phyloP scores from a whole-genome alignment of 495 filamentous ascomycete species.

The Thermothielavioides terrestris region DNA sequence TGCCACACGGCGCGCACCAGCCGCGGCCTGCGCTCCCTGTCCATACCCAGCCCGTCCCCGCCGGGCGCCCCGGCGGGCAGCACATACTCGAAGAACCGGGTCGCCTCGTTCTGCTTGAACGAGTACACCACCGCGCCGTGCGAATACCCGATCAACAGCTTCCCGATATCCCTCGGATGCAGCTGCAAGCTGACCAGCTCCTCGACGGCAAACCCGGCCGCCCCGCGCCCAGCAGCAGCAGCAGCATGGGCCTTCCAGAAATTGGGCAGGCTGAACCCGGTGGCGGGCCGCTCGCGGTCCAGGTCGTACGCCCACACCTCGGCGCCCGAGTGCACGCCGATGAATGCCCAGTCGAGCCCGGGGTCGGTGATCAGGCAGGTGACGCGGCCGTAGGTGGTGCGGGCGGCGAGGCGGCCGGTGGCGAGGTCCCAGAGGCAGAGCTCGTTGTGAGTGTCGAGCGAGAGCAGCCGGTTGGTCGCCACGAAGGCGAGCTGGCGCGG shows the following conservation, averaged over 20 bases:
- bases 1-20: constrained; percentile 84
- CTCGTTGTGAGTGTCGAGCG: constrained; percentile 76
- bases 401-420: constrained; percentile 48
- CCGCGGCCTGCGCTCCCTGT: constrained; percentile 55
- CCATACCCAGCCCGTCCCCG: constrained; percentile 47
- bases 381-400: constrained; percentile 65
- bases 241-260: constrained; percentile 58
- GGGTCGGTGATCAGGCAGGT: constrained; percentile 70
- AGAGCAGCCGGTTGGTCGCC: constrained; percentile 70
- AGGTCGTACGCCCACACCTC: constrained; percentile 87
- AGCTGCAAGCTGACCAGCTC: constrained; percentile 61
- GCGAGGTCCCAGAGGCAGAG: constrained; percentile 66
- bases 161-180: constrained; percentile 90
- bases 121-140: constrained; percentile 83
- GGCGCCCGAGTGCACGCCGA: constrained; percentile 67
- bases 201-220: constrained; percentile 12
- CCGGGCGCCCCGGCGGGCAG: constrained; percentile 77
- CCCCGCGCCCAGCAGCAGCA: constrained; percentile 26
- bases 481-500: constrained; percentile 34
- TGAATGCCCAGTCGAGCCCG: constrained; percentile 80
- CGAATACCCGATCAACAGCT: constrained; percentile 75
- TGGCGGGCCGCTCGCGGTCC: constrained; percentile 56
- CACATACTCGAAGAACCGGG: constrained; percentile 75
- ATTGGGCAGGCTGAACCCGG: constrained; percentile 74
- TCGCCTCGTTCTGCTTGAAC: constrained; percentile 76